Conservation (phyloP, 108 stramenopile genomes). For the Cyclotella baltica region DNA sequence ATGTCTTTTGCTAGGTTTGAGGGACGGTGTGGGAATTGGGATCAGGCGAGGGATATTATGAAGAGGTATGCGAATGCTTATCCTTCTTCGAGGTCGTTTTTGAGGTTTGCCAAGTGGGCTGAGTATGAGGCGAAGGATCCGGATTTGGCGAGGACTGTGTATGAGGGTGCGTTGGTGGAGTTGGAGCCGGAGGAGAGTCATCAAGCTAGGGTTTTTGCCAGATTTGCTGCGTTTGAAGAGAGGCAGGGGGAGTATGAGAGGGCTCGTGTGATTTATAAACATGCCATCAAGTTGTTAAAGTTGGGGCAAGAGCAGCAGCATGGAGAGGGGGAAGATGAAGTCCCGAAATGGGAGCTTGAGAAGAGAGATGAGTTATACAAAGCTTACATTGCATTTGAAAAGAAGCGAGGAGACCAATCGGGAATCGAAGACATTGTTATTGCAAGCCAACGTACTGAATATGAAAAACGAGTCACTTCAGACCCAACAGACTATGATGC, state of each 20-base stretch:
- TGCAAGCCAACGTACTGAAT: conserved; percentile 87
- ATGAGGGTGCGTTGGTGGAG: conserved; percentile 93
- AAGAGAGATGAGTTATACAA: conserved; percentile 93
- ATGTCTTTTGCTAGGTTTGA: conserved; percentile 95
- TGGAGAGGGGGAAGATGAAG: conserved; percentile 53
- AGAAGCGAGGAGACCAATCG: conserved; percentile 94
- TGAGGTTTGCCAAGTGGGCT: conserved; percentile 99
- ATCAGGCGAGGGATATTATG: conserved; percentile 79
- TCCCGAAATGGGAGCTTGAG: conserved; percentile 73
- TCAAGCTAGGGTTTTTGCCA: conserved; percentile 82
- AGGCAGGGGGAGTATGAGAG: conserved; percentile 98
- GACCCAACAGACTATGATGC: conserved; percentile 95
- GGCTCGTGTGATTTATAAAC: conserved; percentile 96
- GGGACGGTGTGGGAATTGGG: conserved; percentile 78
- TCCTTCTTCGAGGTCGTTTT: conserved; percentile 86
- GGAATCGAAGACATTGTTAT: conserved; percentile 93
- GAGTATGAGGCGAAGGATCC: conserved; percentile 93
- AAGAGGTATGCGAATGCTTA: conserved; percentile 93
- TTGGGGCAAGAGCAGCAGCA: conserved; percentile 67
- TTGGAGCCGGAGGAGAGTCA: conserved; percentile 89
- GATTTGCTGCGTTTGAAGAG: conserved; percentile 92
- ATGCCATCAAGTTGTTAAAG: conserved; percentile 86
- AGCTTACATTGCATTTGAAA: conserved; percentile 96
- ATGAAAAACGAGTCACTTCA: conserved; percentile 76
- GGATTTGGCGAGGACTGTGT: conserved; percentile 91